Evolutionary conservation across 1,284 basidiomycete genomes (phyloP).

Genomic region (Sporisorium iseilematis-ciliati): DNA sequence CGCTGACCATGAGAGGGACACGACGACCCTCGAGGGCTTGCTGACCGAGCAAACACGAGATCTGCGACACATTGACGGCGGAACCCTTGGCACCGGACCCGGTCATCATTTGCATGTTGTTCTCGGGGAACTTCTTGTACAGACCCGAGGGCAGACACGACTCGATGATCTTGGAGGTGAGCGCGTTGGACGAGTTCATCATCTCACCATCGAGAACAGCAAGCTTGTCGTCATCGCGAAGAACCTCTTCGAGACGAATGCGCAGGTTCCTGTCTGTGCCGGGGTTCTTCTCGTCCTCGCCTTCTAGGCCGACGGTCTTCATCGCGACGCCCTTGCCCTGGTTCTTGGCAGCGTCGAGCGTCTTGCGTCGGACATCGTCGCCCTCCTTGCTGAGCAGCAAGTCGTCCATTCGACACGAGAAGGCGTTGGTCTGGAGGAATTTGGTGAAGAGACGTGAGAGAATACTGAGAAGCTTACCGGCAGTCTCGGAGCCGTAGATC

Average conservation of each 20-base stretch:
- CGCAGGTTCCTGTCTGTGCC: conserved; percentile 73
- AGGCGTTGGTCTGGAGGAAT: conserved; percentile 94
- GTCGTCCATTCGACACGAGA: conserved; percentile 99
- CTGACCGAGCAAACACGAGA: conserved; percentile 95
- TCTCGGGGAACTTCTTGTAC: conserved; percentile 82
- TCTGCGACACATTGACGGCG: conserved; percentile 96
- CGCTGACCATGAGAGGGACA: conserved; percentile 98
- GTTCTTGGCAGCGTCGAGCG: conserved; percentile 79
- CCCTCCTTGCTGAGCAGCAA: conserved; percentile 87
- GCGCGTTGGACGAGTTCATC: conserved; percentile 76
- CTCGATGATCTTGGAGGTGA: conserved; percentile 79
- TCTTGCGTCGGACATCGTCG: conserved; percentile 78
- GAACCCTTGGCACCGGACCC: conserved; percentile 98
- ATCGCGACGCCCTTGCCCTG: conserved; percentile 89
- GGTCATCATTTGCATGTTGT: conserved; percentile 99
- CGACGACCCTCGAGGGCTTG: conserved; percentile 98
- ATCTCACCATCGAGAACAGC: conserved; percentile 92
- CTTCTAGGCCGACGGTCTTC: conserved; percentile 73
- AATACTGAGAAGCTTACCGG: conserved; percentile 91
- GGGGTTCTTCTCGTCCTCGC: conserved; percentile 47
- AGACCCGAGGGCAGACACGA: conserved; percentile 90
- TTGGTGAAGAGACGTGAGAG: conserved; percentile 95
- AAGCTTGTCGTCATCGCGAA: conserved; percentile 98
- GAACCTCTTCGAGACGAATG: conserved; percentile 82
- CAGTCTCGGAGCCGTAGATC: conserved; percentile 90